Percentiles rank a stretch among this genome's conserved stretches.
These are phyloP conservation scores for Trichosporon faecale DNA, from an alignment of 1,284 basidiomycete genomes.

Conservation along the genomic window DNA sequence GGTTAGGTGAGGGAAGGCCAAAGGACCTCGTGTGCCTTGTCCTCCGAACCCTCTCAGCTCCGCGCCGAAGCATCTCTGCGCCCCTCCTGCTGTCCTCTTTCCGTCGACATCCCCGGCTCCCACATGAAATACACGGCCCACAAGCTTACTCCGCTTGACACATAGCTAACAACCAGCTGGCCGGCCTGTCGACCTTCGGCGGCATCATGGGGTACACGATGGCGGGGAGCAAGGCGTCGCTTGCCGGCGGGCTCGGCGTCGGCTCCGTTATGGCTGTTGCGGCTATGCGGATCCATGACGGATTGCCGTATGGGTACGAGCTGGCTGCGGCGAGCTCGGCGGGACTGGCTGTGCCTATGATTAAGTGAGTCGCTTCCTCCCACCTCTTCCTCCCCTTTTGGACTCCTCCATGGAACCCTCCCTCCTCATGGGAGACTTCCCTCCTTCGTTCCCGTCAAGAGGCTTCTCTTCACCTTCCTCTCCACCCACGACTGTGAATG, in stretches of 20 bases:
- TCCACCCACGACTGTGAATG: not conserved
- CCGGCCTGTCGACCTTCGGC: constrained; percentile 28
- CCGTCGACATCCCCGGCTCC: too few species aligned
- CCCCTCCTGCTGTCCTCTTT: not conserved
- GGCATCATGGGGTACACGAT: constrained; percentile 40
- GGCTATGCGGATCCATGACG: constrained; percentile 41
- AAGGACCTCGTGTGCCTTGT: not conserved
- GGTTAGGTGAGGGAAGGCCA: not conserved
- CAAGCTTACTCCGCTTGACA: too few species aligned
- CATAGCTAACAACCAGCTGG: not conserved
- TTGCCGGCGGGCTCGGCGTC: constrained; percentile 35
- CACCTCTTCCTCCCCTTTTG: not conserved
- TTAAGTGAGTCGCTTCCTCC: constrained; percentile 6
- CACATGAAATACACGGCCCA: too few species aligned
- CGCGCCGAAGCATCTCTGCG: not conserved
- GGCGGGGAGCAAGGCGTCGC: constrained; percentile 32
- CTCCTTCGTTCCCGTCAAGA: too few species aligned
- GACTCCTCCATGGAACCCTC: too few species aligned
- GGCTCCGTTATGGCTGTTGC: constrained; percentile 37
- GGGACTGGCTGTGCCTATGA: constrained; percentile 16
- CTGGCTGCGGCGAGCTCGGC: constrained; percentile 30
- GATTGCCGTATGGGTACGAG: constrained; percentile 35
- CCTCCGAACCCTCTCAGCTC: not conserved
- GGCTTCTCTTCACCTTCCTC: not conserved
- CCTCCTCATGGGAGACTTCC: too few species aligned